Base-by-base conservation (phyloP, 148 eudicot species). In the Cornus suecica region DNA sequence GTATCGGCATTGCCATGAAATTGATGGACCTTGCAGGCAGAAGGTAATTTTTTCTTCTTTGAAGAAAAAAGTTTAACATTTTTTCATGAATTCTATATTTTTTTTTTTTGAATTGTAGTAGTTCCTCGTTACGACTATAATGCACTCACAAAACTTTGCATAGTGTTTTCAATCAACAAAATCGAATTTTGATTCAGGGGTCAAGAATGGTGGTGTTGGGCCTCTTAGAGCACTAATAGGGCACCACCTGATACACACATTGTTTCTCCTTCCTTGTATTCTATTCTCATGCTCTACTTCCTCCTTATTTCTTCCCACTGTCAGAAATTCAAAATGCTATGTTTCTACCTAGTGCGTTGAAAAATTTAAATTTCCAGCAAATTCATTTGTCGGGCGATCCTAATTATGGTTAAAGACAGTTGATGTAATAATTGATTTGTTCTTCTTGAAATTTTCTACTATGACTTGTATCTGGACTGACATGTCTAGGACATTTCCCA, bases 21-120 rank as follows among this genome's bases (percentile, higher is more conserved):
- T 87, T 88, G 14, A 92, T 92, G 91, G 97, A 90, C 80, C 11
- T 92, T 69, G 91, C 94, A 23, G 97, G 97, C 25, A 85, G 94
- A 89, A 90, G 94, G 97, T 92, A 89, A 86, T 48, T 34, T 48
- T 24, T 62, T 20, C 3, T 10, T 14, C 13, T 34, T 71, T 32
- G 22, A 16, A 32, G 42, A 16, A n/a, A 5, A 65, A 63, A 4
- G 37, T 67, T 65, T 25, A 32, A 48, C 41, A 3, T 10, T 13
- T 10, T 13, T 0, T 48, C 5, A 5, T 48, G 54, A 14, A 16
- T n/a, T n/a, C n/a, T n/a, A n/a, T n/a, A 29, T 69, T 69, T 2
- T 69, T 15, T 37, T 20, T 45, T 31, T 31, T 41, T 22, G 25
- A 68, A 11, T 25, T 68, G 24, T 37, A 6, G 29, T 8, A 31